These are phyloP conservation scores for Aspergillus kassunensis DNA, from an alignment of 495 filamentous ascomycete genomes.

Conservation along the genomic window DNA sequence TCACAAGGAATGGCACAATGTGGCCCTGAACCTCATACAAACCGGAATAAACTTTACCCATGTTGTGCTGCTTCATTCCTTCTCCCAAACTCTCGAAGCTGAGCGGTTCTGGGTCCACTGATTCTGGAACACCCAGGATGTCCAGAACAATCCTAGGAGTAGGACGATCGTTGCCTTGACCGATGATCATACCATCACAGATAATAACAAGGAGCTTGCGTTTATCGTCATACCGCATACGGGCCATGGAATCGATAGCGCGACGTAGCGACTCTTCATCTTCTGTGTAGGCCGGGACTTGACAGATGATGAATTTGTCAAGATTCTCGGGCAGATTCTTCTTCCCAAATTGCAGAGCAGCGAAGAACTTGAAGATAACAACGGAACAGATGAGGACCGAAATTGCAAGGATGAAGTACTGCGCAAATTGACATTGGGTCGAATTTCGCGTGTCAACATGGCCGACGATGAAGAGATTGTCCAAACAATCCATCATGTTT, in stretches of 20 bases:
- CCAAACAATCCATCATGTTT: constrained; percentile 79
- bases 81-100: constrained; percentile 97
- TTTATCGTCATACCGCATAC: constrained; percentile 98
- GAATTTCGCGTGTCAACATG: constrained; percentile 91
- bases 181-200: constrained; percentile 99
- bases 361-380: constrained; percentile 94
- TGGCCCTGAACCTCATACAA: constrained; percentile 97
- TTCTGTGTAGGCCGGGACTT: constrained; percentile 96
- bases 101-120: constrained; percentile 91
- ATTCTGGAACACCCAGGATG: constrained; percentile 90
- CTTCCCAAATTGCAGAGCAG: constrained; percentile 85
- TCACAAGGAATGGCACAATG: constrained; percentile 94
- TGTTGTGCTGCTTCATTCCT: constrained; percentile 96
- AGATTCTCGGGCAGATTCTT: constrained; percentile 93
- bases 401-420: constrained; percentile 88
- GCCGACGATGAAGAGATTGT: constrained; percentile 94
- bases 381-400: constrained; percentile 75
- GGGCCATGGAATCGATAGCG: constrained; percentile 92
- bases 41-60: constrained; percentile 97
- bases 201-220: constrained; percentile 91
- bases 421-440: constrained; percentile 76
- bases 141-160: constrained; percentile 96
- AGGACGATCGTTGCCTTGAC: constrained; percentile 93
- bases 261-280: constrained; percentile 95
- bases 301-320: constrained; percentile 97